Base-by-base conservation (phyloP, 1,139 yeast genomes). In the Geotrichum restrictum region DNA sequence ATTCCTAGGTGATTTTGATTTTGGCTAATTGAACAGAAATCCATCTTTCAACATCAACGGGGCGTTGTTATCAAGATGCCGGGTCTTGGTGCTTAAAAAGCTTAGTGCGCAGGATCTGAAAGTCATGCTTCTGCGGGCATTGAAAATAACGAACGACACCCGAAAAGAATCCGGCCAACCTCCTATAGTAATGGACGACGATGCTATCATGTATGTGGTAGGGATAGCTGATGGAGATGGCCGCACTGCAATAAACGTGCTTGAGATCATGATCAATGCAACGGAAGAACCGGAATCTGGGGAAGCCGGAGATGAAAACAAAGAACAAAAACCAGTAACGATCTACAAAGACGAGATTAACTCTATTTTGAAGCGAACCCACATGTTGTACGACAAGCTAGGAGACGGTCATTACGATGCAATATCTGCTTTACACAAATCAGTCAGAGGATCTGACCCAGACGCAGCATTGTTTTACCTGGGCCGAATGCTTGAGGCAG, bases 381-480 rank as follows among this genome's bases (percentile, higher is more conserved):
- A 83, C 51, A 77, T 83, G 62, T 74, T 84, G 57, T 91, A 93
- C 64, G 98, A 94, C 66, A 75, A 88, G 49, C 83, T 81, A 40
- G 98, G 97, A 0, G 98, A 93, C 61, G 81, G 82, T 3, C 98
- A 93, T 67, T 94, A 93, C 67, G 99, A 93, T 66, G 81, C 95
- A 0, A 93, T 93, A 4, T 86, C 96, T 39, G 97, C 97, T 1
- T 84, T 94, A 60, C 98, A 93, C 70, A 93, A 93, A 64, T 80
- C 96, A 0, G 79, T 93, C 0, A 75, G 98, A 51, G 98, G 98
- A 0, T 79, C 87, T 0, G 84, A 91, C 64, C 84, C 93, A 0
- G 88, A 93, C 68, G 98, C 98, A 0, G 84, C 98, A 0, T 71
- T 93, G 56, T 89, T 84, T 67, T 93, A 93, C 63, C 72, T 93